Base-by-base conservation (phyloP, 2,329 filamentous ascomycete genomes). In the Zalaria obscura region DNA sequence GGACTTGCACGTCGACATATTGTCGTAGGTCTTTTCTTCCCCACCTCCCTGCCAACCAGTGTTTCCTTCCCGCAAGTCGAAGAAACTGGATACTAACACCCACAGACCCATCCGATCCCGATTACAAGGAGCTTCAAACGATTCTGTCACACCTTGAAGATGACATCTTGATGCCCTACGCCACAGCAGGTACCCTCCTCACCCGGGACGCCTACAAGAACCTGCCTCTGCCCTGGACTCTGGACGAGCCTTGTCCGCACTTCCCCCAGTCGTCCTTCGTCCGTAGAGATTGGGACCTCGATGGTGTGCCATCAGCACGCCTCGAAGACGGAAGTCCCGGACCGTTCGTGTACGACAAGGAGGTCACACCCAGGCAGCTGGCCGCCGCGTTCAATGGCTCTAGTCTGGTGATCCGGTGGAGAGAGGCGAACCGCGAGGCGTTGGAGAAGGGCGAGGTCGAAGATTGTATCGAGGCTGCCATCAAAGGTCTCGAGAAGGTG, bases 151-250 rank as follows among this genome's bases (percentile, higher is more conserved):
- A 59, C 3, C 50, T 70, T 3, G 54, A 66, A 36, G 48, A 60
- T 0, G 46, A 54, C 1, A 36, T 61, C 5, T 47, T 75, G 0
- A 41, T 34, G 2, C 62, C 61, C 0, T 69, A 64, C 49, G 52
- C 59, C 27, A 50, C 52, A n/a, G 53, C 55, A 0, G 67, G 69
- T 0, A 76, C 72, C 46, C 36, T 47, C 4, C 40, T 73, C 2
- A 55, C 55, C 0, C 56, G 58, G 0, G 50, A 57, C 6, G 46
- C 61, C 9, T 76, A 75, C 48, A 41, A 46, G 1, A 51, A 59
- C 8, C 55, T 75, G 3, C 44, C 48, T 4, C 53, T 76, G 10
- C 74, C 74, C 0, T 78, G 73, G 73, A 61, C 57, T 0, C 18
- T 65, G 5, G 48, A 51, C 3, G 38, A 47, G 2, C 49, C 58